These are phyloP conservation scores for Citrus sp. DNA, from an alignment of 345 rosid genomes.

Conservation along the genomic window DNA sequence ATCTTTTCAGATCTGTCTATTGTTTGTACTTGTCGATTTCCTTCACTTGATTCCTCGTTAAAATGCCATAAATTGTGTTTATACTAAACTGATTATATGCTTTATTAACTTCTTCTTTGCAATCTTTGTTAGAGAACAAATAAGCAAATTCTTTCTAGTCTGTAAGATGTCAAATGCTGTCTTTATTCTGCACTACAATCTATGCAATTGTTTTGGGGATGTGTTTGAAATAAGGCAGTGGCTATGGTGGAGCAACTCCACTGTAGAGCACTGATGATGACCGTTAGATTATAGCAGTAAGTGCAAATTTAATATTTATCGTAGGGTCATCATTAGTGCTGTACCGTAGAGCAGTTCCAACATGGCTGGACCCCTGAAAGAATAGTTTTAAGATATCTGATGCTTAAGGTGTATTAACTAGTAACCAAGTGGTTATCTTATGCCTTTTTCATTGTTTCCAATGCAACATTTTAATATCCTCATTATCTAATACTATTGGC, in stretches of 20 bases:
- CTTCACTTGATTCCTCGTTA: background rate
- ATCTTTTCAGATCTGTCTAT: background rate
- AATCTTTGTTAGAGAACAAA: background rate
- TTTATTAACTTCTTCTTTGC: background rate
- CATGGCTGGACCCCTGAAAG: background rate
- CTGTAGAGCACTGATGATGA: too few relatives aligned
- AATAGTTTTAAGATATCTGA: background rate
- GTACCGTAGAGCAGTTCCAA: too few relatives aligned
- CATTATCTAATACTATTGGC: conserved; percentile 22
- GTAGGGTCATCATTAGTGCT: too few relatives aligned
- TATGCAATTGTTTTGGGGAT: background rate
- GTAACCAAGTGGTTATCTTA: background rate
- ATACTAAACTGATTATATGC: background rate
- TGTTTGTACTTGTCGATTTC: background rate
- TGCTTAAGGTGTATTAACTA: background rate
- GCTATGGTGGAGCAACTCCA: too few relatives aligned
- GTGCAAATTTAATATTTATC: too few relatives aligned
- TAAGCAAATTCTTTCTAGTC: background rate
- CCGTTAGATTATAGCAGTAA: too few relatives aligned
- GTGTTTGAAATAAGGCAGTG: background rate
- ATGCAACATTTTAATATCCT: background rate
- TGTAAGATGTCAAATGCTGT: background rate
- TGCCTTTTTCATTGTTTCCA: background rate
- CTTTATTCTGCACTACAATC: background rate
- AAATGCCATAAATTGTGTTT: background rate